Evolutionary conservation across 257 asterid species (phyloP), one percentile per base, ranked within the genome.

Genomic region (Orobanche coerulescens): DNA sequence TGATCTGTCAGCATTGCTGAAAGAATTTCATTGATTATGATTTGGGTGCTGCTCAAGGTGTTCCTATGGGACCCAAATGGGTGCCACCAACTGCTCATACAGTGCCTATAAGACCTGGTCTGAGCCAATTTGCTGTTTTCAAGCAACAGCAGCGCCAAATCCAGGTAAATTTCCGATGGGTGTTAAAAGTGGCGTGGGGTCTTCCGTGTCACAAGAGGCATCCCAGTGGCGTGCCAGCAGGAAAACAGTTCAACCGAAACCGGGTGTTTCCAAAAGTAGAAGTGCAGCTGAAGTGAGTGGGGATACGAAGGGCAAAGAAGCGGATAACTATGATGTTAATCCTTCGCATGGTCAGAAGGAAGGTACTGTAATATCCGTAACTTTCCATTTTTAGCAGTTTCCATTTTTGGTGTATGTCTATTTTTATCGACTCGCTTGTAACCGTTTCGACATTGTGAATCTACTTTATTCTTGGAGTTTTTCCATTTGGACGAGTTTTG

Each of bases 1-100:
- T 89, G 62, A 73, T 40, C 56, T 89, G 97, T 74, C 81, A 40
- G 62, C 59, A 61, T 39, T 89, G 97, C 71, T 4, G 0, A 5
- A 78, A 71, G 58, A 13, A 36, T 6, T 83, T 80, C 58, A 55
- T 24, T 23, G 80, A 76, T 42, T 61, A 42, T 80, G 87, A 80
- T 19, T 56, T 72, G 44, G 65, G 80, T n/a, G n/a, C n/a, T 52
- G 71, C 58, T 71, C 83, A 75, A 42, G 81, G 74, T 50, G 64
- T 68, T 60, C 67, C 75, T 12, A 1, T 58, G 25, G 68, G 68
- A 60, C 42, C 79, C 64, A 71, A 51, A 8, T 71, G 20, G 60
- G 55, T 60, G 55, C 85, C 70, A 26, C 73, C 75, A 54, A 52
- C 75, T 47, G 47, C 75, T 54, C 87, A 59, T 24, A 63, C 47